phyloP scores from a whole-genome alignment of 2,329 filamentous ascomycete species.

The Hypoxylon rubiginosum region DNA sequence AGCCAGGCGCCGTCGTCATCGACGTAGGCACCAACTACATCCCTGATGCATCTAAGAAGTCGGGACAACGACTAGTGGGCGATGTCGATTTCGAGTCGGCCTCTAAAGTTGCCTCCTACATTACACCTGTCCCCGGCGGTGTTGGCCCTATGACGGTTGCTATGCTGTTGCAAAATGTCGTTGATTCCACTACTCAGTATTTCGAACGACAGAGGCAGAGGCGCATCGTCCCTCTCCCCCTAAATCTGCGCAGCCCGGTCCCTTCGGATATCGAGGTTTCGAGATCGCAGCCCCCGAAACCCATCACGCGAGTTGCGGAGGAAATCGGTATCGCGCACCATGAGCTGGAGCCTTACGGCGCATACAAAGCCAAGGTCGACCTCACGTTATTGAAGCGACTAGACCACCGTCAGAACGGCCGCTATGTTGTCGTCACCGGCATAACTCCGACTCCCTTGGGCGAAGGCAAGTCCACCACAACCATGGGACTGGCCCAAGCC shows the following conservation, averaged over 20 bases:
- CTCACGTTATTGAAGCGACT: constrained; percentile 85
- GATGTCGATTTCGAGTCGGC: constrained; percentile 95
- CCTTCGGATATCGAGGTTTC: constrained; percentile 98
- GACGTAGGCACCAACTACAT: constrained; percentile 99
- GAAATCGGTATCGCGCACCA: constrained; percentile 90
- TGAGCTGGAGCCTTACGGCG: constrained; percentile 94
- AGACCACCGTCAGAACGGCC: constrained; percentile 87
- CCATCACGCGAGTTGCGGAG: constrained; percentile 84
- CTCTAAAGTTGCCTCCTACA: constrained; percentile 86
- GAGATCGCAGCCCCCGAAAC: constrained; percentile 89
- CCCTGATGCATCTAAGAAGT: constrained; percentile 89
- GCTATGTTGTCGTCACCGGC: constrained; percentile 92
- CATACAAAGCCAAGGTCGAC: constrained; percentile 96
- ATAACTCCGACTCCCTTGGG: constrained; percentile 97
- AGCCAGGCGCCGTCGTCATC: constrained; percentile 94
- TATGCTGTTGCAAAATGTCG: constrained; percentile 96
- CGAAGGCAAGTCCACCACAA: constrained; percentile 98
- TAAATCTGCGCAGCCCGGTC: constrained; percentile 83
- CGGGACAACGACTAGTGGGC: constrained; percentile 90
- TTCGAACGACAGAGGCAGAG: constrained; percentile 87
- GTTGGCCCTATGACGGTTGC: constrained; percentile 99
- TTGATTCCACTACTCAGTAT: constrained; percentile 84
- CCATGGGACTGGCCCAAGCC: constrained; percentile 93
- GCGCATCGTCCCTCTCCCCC: constrained; percentile 82
- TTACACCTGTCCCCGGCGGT: constrained; percentile 96